A percentile compares a stretch with the other conserved stretches of the same genome.
These are phyloP conservation scores for Pythium grandisporangium DNA, from an alignment of 352 stramenopile genomes.

Conservation along the genomic window DNA sequence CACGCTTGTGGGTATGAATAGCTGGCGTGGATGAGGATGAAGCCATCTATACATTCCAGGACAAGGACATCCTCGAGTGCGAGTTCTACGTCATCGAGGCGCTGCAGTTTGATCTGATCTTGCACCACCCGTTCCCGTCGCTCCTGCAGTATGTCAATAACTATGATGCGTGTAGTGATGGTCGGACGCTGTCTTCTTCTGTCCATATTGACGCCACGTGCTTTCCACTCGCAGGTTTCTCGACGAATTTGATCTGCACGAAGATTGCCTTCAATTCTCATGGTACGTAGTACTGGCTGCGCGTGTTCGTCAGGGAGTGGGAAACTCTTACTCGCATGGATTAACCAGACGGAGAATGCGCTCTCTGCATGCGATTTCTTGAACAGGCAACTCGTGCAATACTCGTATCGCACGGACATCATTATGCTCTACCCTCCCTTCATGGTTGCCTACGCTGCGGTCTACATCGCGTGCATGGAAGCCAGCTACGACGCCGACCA, in stretches of 20 bases:
- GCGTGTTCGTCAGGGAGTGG: neutral
- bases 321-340: no score
- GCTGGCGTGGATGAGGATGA: constrained; percentile 79
- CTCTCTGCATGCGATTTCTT: neutral
- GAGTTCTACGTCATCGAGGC: constrained; percentile 87
- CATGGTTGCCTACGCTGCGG: constrained; percentile 81
- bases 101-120: constrained; percentile 82
- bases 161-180: neutral
- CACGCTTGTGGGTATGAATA: no score
- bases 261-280: constrained; percentile 77
- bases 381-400: constrained; percentile 76
- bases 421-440: constrained; percentile 80
- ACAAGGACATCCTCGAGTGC: constrained; percentile 87
- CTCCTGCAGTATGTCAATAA: constrained; percentile 56
- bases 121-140: constrained; percentile 78
- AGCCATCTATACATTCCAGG: constrained; percentile 83
- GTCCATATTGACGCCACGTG: neutral
- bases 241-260: constrained; percentile 79
- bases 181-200: neutral
- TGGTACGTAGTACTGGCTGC: constrained; percentile 25
- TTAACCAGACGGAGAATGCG: no score
- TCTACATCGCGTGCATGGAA: constrained; percentile 71
- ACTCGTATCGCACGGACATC: constrained; percentile 84
- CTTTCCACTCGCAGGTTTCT: constrained; percentile 34
- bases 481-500: constrained; percentile 66